Evolutionary conservation across 257 asterid genomes (phyloP).

Genomic region (Fraxinus americana): DNA sequence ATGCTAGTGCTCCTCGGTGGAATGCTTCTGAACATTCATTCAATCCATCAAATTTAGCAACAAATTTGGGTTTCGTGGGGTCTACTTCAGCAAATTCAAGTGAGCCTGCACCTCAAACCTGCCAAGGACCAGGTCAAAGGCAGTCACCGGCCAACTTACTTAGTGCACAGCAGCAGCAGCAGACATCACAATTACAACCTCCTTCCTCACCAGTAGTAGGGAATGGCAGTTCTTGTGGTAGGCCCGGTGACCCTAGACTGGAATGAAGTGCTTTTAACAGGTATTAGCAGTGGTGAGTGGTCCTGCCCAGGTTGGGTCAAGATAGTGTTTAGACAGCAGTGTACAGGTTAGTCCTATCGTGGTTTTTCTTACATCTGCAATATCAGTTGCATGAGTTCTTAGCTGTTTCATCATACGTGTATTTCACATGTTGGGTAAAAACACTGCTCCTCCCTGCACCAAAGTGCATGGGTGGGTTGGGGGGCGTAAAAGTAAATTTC

Average conservation of each 20-base stretch:
- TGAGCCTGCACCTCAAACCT: slow-evolving; percentile 44
- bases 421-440: neutral
- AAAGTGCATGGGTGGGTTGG: neutral
- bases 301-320: slow-evolving; percentile 42
- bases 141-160: slow-evolving; percentile 46
- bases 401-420: neutral
- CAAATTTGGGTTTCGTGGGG: slow-evolving; percentile 46
- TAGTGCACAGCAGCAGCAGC: slow-evolving; percentile 42
- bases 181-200: slow-evolving; percentile 47
- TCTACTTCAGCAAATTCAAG: slow-evolving; percentile 42
- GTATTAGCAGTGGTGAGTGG: slow-evolving; percentile 32
- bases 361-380: slow-evolving; percentile 16
- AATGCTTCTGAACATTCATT: slow-evolving; percentile 50
- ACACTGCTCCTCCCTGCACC: neutral
- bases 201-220: slow-evolving; percentile 50
- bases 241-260: slow-evolving; percentile 57
- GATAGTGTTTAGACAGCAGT: slow-evolving; percentile 42
- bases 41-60: slow-evolving; percentile 47
- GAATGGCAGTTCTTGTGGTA: slow-evolving; percentile 47
- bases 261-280: slow-evolving; percentile 47
- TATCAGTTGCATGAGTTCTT: neutral
- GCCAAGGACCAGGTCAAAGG: slow-evolving; percentile 56
- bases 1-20: slow-evolving; percentile 41
- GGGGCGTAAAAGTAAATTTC: neutral
- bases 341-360: slow-evolving; percentile 64